Evolutionary conservation across 2,329 filamentous ascomycete genomes (phyloP), one percentile per base, ranked within the genome.

Genomic region (Pestalotiopsis fici): DNA sequence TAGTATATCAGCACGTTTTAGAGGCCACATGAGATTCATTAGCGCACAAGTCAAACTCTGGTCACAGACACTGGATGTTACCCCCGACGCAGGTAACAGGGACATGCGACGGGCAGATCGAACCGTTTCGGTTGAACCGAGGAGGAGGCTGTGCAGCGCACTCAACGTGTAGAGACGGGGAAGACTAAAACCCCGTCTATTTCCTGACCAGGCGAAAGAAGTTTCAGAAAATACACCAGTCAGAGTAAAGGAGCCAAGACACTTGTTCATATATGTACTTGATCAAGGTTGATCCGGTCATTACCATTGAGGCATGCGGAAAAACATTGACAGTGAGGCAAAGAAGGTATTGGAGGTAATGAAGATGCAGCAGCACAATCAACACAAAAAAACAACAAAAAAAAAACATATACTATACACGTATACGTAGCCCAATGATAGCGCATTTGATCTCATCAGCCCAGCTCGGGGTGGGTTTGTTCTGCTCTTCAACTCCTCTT

Each of bases 61-160:
- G 57, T 60, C 28, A 60, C 57, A 60, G 21, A 21, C 12, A 13
- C 57, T 60, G 37, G 25, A 11, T 21, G 57, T 60, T 60, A 60
- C 57, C 57, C 25, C 31, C 57, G 31, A 21, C 23, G 57, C 57
- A 60, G 18, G 57, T 60, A 60, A 60, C 57, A 60, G 57, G 57
- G 57, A 60, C 57, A 21, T 18, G 7, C 57, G 28, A 31, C 27
- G 55, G 55, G 43, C 43, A 50, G 43, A n/a, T 50, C 23, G 55
- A 57, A 27, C 55, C 55, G 23, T 57, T 57, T 57, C 27, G 55
- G 27, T 57, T 57, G 23, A 31, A 57, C 55, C 55, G 55, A 57
- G 55, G 55, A 54, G n/a, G 55, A 60, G 57, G 57, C 57, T n/a
- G 57, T 60, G 57, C 57, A 60, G n/a, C 11, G 55, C 9, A 27